A percentile compares a stretch with the other conserved stretches of the same genome.
These are phyloP conservation scores for Vicia sativa DNA, from an alignment of 306 rosid species.

Conservation along the genomic window DNA sequence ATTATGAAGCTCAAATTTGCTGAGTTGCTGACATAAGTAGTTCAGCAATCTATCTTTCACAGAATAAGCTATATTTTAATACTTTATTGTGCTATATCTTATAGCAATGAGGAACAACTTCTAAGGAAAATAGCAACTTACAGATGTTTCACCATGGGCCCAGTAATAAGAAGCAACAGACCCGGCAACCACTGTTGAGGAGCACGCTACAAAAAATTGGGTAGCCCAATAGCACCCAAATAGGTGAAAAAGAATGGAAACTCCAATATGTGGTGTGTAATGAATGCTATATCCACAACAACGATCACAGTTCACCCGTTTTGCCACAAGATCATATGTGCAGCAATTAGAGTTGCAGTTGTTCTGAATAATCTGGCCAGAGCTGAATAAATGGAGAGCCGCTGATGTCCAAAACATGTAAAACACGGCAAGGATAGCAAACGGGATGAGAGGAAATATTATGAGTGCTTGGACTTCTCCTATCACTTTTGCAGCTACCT, in stretches of 20 bases:
- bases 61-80: slow-evolving; percentile 13
- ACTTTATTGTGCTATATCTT: background rate
- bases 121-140: slow-evolving; percentile 48
- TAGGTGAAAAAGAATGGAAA: slow-evolving; percentile 88
- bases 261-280: slow-evolving; percentile 89
- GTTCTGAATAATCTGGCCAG: slow-evolving; percentile 87
- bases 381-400: slow-evolving; percentile 88
- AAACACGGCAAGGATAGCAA: slow-evolving; percentile 73
- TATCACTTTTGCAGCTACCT: slow-evolving; percentile 98
- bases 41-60: background rate
- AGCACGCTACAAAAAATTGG: slow-evolving; percentile 85
- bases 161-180: slow-evolving; percentile 94
- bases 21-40: background rate
- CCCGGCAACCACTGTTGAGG: slow-evolving; percentile 91
- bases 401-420: slow-evolving; percentile 98
- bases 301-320: slow-evolving; percentile 76
- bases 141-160: slow-evolving; percentile 86
- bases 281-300: slow-evolving; percentile 92
- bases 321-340: slow-evolving; percentile 72
- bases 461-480: slow-evolving; percentile 97
- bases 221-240: slow-evolving; percentile 97
- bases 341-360: slow-evolving; percentile 88
- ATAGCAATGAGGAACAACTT: slow-evolving; percentile 24
- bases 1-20: no score
- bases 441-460: slow-evolving; percentile 83